Conservation (phyloP, 176 grass and related monocot genomes). For the Oryza punctata region DNA sequence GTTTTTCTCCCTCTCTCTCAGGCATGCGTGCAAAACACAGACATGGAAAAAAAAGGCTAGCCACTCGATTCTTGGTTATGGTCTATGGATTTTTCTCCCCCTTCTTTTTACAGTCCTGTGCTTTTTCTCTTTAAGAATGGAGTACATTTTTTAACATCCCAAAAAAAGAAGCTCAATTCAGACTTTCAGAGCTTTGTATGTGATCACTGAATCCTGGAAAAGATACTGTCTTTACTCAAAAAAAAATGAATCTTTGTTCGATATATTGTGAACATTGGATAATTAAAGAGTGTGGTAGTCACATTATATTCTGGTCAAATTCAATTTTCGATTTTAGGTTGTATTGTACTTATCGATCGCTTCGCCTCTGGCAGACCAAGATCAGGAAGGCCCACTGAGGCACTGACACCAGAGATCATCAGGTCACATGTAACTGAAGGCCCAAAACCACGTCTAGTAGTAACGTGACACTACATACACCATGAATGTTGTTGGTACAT, state of each 20-base stretch:
- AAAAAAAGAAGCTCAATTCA: background rate
- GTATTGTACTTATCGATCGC: constrained; percentile 19
- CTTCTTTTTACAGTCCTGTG: background rate
- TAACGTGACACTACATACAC: background rate
- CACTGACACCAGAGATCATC: constrained; percentile 45
- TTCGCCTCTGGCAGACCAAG: constrained; percentile 46
- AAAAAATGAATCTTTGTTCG: background rate
- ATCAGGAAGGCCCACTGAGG: constrained; percentile 47
- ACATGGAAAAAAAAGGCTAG: background rate
- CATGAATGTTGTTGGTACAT: constrained; percentile 35
- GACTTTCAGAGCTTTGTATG: constrained; percentile 28
- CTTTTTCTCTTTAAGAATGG: background rate
- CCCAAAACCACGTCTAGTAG: constrained; percentile 38
- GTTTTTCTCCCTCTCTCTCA: constrained; percentile 22
- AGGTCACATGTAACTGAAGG: constrained; percentile 42
- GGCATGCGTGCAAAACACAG: constrained; percentile 35
- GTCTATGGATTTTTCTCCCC: background rate
- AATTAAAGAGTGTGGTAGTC: background rate
- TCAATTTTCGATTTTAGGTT: constrained; percentile 26
- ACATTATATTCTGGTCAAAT: constrained; percentile 13
- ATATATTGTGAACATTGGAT: background rate
- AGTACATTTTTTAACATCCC: background rate
- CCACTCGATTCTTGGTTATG: background rate
- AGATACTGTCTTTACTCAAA: constrained; percentile 19
- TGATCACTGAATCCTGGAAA: constrained; percentile 27